These are phyloP conservation scores for Malus sieversii DNA, from an alignment of 306 rosid genomes.

Conservation along the genomic window DNA sequence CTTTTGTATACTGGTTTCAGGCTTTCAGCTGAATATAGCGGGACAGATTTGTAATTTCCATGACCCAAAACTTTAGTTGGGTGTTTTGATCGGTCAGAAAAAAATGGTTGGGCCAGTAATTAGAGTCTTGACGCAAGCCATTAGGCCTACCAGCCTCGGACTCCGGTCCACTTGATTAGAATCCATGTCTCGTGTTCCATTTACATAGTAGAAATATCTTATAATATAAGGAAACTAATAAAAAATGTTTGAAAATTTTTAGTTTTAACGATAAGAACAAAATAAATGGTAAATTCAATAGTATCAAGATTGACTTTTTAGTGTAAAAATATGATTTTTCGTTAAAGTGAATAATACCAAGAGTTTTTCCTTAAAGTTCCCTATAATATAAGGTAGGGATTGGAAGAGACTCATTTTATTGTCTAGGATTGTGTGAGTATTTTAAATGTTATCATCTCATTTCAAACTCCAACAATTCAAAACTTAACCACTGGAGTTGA, in stretches of 20 bases:
- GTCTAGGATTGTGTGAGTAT: no score
- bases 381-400: accelerated
- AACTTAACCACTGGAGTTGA: background rate
- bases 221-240: no score
- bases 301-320: no score
- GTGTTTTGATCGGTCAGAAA: background rate
- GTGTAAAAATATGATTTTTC: no score
- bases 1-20: background rate
- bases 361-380: no score
- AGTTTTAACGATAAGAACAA: no score
- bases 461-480: background rate
- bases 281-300: no score
- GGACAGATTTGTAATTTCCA: background rate
- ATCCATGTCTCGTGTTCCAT: background rate
- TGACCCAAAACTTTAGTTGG: background rate
- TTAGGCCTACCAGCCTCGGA: background rate
- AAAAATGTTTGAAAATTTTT: no score
- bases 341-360: no score
- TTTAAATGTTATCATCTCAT: no score
- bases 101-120: background rate
- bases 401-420: no score
- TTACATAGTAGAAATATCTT: background rate
- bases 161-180: background rate
- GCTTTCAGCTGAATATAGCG: background rate
- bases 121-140: background rate